Percentiles rank a stretch among this genome's conserved stretches.
These are phyloP conservation scores for Talaromyces adpressus DNA, from an alignment of 495 filamentous ascomycete species.

Conservation along the genomic window DNA sequence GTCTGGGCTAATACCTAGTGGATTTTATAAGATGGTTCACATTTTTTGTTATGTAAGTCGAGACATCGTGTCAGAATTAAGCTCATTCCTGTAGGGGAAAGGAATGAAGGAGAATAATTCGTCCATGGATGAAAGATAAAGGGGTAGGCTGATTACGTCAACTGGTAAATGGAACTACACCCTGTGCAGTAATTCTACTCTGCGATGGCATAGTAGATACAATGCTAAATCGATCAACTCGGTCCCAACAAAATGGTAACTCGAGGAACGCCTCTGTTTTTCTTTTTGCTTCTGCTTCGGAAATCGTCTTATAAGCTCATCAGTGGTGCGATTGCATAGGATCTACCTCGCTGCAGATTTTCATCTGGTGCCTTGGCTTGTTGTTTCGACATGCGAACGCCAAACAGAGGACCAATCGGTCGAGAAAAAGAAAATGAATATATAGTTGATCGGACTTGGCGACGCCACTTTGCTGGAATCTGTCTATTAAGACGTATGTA, in stretches of 20 bases:
- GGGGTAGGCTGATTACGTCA: background rate
- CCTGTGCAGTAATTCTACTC: background rate
- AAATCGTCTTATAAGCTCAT: background rate
- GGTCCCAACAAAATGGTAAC: background rate
- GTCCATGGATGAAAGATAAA: background rate
- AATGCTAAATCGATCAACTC: background rate
- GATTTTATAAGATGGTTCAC: background rate
- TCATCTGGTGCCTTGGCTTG: background rate
- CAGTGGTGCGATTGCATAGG: background rate
- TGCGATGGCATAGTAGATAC: background rate
- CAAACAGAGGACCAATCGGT: background rate
- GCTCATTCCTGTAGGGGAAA: background rate
- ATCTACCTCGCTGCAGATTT: background rate
- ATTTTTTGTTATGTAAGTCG: background rate
- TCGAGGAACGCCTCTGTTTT: background rate
- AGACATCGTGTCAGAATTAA: background rate
- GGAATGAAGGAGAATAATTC: constrained; percentile 2
- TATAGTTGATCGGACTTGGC: background rate
- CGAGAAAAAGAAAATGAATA: background rate
- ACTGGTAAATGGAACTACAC: background rate
- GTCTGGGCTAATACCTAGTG: too few relatives aligned
- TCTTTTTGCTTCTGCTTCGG: background rate
- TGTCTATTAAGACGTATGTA: background rate
- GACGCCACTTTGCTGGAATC: background rate
- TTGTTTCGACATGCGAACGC: background rate